These are phyloP conservation scores for Globisporangium parvum DNA, from an alignment of 352 stramenopile species.

Conservation along the genomic window DNA sequence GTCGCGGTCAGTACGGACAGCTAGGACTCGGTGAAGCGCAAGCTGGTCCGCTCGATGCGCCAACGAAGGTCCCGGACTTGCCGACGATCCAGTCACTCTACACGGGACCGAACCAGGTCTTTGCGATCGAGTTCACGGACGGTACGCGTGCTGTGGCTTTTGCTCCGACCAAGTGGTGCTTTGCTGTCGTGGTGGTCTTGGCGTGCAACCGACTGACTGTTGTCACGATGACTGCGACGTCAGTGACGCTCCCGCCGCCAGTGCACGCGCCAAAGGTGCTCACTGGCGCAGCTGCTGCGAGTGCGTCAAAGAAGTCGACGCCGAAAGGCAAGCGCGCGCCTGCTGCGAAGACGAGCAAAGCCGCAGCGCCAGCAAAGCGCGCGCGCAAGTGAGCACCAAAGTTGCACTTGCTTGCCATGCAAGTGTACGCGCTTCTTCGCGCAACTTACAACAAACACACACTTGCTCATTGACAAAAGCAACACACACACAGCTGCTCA, in stretches of 20 bases:
- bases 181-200: no score
- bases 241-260: constrained; percentile 48
- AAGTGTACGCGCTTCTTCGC: no score
- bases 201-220: no score
- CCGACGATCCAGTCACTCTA: constrained; percentile 57
- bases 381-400: constrained; percentile 1
- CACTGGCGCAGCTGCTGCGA: constrained; percentile 15
- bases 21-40: constrained; percentile 46
- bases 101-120: constrained; percentile 67
- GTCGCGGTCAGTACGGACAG: constrained; percentile 60
- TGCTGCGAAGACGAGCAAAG: constrained; percentile 4
- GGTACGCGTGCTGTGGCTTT: constrained; percentile 21
- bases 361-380: constrained; percentile 6
- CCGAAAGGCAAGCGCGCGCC: constrained; percentile 1
- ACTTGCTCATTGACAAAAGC: no score
- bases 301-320: constrained; percentile 12
- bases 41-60: constrained; percentile 24
- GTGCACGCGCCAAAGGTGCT: constrained; percentile 11
- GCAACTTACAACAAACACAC: no score
- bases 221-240: constrained; percentile 2
- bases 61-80: constrained; percentile 48
- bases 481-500: no score
- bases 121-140: constrained; percentile 71
- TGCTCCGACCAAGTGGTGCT: neutral
- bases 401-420: neutral